A percentile compares a stretch with the other conserved stretches of the same genome.
These are phyloP conservation scores for Blastobotrys mokoenaii DNA, from an alignment of 805 yeast species.

Conservation along the genomic window DNA sequence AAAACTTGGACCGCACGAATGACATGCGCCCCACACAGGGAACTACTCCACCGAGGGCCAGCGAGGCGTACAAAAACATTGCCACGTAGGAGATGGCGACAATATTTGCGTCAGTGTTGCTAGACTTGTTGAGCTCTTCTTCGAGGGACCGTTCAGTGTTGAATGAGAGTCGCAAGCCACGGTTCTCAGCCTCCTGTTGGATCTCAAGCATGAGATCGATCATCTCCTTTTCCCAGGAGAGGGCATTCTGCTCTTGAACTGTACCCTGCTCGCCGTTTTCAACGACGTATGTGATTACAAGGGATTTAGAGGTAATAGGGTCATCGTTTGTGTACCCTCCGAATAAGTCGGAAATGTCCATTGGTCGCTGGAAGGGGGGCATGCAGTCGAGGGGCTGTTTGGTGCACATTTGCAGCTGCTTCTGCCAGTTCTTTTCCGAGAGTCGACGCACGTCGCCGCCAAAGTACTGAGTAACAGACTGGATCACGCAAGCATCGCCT, in stretches of 20 bases:
- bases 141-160: constrained; percentile 78
- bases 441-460: constrained; percentile 48
- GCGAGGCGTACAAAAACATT: constrained; percentile 83
- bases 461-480: constrained; percentile 85
- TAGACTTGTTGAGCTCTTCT: constrained; percentile 72
- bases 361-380: constrained; percentile 86
- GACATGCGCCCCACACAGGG: constrained; percentile 31
- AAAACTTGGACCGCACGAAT: constrained; percentile 49
- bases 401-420: constrained; percentile 50
- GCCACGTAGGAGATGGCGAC: constrained; percentile 66
- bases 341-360: constrained; percentile 62
- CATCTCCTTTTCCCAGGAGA: constrained; percentile 65
- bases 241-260: constrained; percentile 32
- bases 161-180: constrained; percentile 60
- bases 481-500: constrained; percentile 71
- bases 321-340: constrained; percentile 40
- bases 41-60: constrained; percentile 62
- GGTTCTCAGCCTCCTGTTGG: constrained; percentile 36
- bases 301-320: constrained; percentile 56
- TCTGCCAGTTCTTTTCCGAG: constrained; percentile 48
- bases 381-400: constrained; percentile 80
- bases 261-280: constrained; percentile 43
- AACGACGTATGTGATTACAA: constrained; percentile 66
- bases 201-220: constrained; percentile 46
- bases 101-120: constrained; percentile 68